Percentiles rank a stretch among this genome's conserved stretches.
phyloP scores from a whole-genome alignment of 2,329 filamentous ascomycete genomes.

The Purpureocillium lavendulum region DNA sequence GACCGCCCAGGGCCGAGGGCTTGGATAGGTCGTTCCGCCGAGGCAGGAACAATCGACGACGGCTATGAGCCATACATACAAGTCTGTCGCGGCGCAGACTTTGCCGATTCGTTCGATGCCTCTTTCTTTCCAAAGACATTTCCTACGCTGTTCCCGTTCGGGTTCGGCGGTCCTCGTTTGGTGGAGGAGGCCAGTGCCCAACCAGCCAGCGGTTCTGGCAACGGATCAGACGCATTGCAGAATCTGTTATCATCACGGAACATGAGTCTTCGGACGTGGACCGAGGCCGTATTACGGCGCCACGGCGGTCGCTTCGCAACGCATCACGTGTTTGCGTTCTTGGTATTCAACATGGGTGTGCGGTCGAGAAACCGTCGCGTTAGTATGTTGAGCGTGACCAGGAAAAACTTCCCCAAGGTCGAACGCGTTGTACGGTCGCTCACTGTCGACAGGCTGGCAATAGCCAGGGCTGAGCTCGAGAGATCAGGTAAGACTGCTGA shows the following conservation, averaged over 20 bases:
- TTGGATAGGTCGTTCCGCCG: neutral
- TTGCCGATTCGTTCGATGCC: conserved; percentile 6
- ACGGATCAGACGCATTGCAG: neutral
- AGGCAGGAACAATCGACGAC: neutral
- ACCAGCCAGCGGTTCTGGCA: neutral
- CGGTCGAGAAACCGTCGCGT: conserved; percentile 4
- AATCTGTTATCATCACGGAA: neutral
- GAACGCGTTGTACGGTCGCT: neutral
- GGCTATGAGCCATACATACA: conserved; percentile 1
- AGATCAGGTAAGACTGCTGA: neutral
- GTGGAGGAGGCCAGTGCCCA: conserved; percentile 1
- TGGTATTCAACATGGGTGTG: conserved; percentile 8
- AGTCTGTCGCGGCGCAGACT: conserved; percentile 2
- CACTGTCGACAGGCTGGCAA: neutral
- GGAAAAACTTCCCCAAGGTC: neutral
- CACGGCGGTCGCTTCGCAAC: conserved; percentile 7
- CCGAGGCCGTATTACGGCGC: conserved; percentile 9
- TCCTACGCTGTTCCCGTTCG: conserved; percentile 7
- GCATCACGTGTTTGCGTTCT: conserved; percentile 7
- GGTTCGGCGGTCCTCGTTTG: conserved; percentile 5
- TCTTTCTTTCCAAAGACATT: conserved; percentile 9
- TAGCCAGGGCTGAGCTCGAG: neutral
- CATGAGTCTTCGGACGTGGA: neutral
- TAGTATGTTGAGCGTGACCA: conserved; percentile 2
- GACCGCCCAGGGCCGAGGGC: neutral